These are phyloP conservation scores for Cylindrotheca fusiformis DNA, from an alignment of 108 stramenopile genomes.

Conservation along the genomic window DNA sequence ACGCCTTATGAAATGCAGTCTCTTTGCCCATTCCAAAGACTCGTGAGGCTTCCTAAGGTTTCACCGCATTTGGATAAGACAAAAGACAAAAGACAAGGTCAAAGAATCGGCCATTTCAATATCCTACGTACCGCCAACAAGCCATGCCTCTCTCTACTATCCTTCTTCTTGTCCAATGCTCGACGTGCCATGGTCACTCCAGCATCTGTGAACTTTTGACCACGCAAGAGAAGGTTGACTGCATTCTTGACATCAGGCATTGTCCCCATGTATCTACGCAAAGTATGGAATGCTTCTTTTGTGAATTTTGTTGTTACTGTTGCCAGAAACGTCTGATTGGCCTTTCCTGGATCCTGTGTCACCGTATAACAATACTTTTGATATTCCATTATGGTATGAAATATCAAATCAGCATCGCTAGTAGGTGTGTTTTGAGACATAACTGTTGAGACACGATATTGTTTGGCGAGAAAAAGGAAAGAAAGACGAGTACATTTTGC, in stretches of 20 bases:
- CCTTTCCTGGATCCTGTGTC: conserved; percentile 27
- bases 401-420: conserved; percentile 74
- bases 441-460: not conserved
- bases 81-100: conserved; percentile 2
- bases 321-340: conserved; percentile 38
- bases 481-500: not conserved
- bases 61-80: too few relatives aligned
- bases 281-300: conserved; percentile 66
- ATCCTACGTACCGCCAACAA: conserved; percentile 32
- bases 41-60: conserved; percentile 72
- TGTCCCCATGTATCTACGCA: conserved; percentile 41
- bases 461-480: not conserved
- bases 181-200: conserved; percentile 57
- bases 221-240: conserved; percentile 52
- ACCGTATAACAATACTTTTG: conserved; percentile 45
- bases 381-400: conserved; percentile 55
- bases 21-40: conserved; percentile 78
- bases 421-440: not conserved
- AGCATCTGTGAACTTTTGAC: conserved; percentile 56
- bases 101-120: conserved; percentile 8
- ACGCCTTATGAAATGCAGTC: conserved; percentile 67
- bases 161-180: conserved; percentile 39
- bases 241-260: conserved; percentile 51
- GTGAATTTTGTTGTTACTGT: conserved; percentile 74
- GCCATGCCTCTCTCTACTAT: conserved; percentile 38